Base-by-base conservation (phyloP, 108 stramenopile species). In the Thalassiosira profunda region DNA sequence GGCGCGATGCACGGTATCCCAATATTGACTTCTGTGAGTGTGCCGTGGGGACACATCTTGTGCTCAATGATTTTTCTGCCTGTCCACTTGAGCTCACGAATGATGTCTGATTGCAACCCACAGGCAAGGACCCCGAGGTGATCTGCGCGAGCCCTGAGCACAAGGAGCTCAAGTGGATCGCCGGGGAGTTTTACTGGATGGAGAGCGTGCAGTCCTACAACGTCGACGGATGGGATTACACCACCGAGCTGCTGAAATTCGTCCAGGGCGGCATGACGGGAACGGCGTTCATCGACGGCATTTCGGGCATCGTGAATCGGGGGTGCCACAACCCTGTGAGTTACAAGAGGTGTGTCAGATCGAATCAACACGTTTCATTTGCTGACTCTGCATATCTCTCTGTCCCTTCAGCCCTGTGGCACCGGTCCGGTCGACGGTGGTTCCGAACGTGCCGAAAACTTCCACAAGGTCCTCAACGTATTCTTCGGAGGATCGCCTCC, bases 161-260 rank as follows among this genome's bases (percentile, higher is more conserved):
- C 17, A 30, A 59, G 45, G 67, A 59, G 58, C 58, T 68, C 56
- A 68, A 68, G 26, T 68, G 67, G 67, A 69, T 61, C 5, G 42
- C 67, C 20, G 67, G 67, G 4, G 46, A 63, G 38, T 69, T 69
- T 55, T 59, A 63, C 20, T 58, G 81, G 81, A 67, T 72, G 56
- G 76, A 82, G 34, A 59, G 75, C 6, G 53, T 82, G 8, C 74
- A 82, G 35, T 38, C 70, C n/a, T 82, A 64, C 34, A 68, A 68
- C 35, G 54, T 14, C 67, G 68, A 29, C 14, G 58, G 41, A 59
- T 74, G 51, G 51, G 72, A 72, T 51, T 78, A 78, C 38, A 55
- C 63, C 14, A 49, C 36, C 12, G 44, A 74, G 41, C 72, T 80
- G 23, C 67, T 55, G 11, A 52, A 56, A 12, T 80, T 80, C 47